Percentiles rank a stretch among this genome's conserved stretches.
phyloP scores from a whole-genome alignment of 306 rosid species.

The Cyclanthera cordifolia region DNA sequence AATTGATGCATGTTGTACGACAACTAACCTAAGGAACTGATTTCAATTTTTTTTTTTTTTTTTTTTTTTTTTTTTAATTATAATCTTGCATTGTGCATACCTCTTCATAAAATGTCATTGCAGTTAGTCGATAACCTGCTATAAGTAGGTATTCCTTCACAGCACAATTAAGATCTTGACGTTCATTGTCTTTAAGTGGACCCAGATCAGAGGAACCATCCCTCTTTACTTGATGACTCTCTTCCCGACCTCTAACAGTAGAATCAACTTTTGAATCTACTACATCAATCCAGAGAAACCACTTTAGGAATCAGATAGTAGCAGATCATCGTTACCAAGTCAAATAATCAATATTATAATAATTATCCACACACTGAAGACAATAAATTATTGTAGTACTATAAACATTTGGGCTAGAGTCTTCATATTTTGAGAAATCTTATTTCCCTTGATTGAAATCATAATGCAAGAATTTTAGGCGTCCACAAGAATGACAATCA shows the following conservation, averaged over 20 bases:
- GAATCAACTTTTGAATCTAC: slow-evolving; percentile 31
- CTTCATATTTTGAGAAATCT: background rate
- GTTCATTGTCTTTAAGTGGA: slow-evolving; percentile 68
- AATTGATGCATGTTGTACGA: background rate
- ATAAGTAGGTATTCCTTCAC: slow-evolving; percentile 85
- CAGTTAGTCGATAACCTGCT: slow-evolving; percentile 94
- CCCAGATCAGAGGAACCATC: slow-evolving; percentile 57
- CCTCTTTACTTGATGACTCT: slow-evolving; percentile 34
- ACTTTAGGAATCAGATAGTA: slow-evolving; percentile 3
- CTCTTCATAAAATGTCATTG: slow-evolving; percentile 98
- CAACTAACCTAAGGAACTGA: background rate
- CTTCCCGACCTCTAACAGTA: slow-evolving; percentile 32
- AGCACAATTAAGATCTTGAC: slow-evolving; percentile 82
- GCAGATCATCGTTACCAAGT: background rate
- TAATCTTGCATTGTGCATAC: slow-evolving; percentile 27
- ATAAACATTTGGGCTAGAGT: background rate
- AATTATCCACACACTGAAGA: background rate
- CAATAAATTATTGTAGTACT: background rate
- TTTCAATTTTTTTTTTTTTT: too few relatives aligned
- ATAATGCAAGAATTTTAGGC: background rate
- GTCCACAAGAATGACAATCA: background rate
- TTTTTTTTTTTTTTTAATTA: too few relatives aligned
- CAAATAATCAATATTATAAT: background rate
- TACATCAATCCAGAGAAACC: background rate
- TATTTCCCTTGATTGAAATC: background rate